These are phyloP conservation scores for Monascus purpureus DNA, from an alignment of 495 filamentous ascomycete genomes.

Conservation along the genomic window DNA sequence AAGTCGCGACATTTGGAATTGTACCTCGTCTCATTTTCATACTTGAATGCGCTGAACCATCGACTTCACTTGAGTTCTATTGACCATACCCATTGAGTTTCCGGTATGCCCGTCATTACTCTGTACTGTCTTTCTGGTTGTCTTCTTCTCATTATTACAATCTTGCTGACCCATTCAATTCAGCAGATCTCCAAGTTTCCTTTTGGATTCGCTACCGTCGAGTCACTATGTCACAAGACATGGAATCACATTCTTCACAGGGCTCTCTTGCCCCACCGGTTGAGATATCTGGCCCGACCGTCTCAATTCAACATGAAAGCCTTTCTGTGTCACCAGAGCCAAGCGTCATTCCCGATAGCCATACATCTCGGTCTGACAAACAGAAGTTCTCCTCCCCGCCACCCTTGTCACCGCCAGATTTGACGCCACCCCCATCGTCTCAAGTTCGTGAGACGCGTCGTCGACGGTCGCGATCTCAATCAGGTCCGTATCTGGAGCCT, in stretches of 20 bases:
- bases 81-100: too few relatives aligned
- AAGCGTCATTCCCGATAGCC: slow-evolving; percentile 14
- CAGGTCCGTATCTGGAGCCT: slow-evolving; percentile 36
- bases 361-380: slow-evolving; percentile 19
- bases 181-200: too few relatives aligned
- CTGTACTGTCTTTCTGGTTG: too few relatives aligned
- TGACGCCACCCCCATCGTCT: slow-evolving; percentile 67
- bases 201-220: too few relatives aligned
- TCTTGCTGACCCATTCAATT: too few relatives aligned
- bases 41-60: too few relatives aligned
- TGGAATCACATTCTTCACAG: slow-evolving; percentile 15
- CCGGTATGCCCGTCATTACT: too few relatives aligned
- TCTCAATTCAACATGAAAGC: slow-evolving; percentile 19
- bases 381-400: slow-evolving; percentile 24
- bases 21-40: too few relatives aligned
- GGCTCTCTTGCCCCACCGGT: slow-evolving; percentile 25
- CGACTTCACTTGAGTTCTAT: too few relatives aligned
- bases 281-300: slow-evolving; percentile 25
- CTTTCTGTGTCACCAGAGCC: slow-evolving; percentile 30
- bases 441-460: slow-evolving; percentile 39
- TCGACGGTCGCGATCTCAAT: slow-evolving; percentile 23
- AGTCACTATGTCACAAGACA: slow-evolving; percentile 24
- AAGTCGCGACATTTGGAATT: too few relatives aligned
- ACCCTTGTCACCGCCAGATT: slow-evolving; percentile 29
- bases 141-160: too few relatives aligned